These are phyloP conservation scores for Pseudevernia furfuracea DNA, from an alignment of 495 filamentous ascomycete species.

Conservation along the genomic window DNA sequence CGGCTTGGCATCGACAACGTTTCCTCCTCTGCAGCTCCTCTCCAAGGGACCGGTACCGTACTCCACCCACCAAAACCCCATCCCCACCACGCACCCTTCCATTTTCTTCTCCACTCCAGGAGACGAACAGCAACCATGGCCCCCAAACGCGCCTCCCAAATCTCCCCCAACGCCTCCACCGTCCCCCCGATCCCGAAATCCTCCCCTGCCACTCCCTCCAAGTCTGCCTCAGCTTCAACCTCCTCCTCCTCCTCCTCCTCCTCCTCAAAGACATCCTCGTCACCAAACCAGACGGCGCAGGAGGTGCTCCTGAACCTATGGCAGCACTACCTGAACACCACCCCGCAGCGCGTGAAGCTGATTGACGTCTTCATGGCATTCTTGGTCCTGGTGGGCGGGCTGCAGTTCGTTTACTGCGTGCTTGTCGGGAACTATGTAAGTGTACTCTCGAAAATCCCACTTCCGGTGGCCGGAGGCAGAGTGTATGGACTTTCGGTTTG, in stretches of 20 bases:
- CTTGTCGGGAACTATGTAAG: constrained; percentile 90
- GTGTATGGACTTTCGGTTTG: too few relatives aligned
- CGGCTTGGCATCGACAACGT: too few relatives aligned
- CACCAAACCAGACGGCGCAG: constrained; percentile 41
- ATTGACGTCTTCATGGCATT: constrained; percentile 90
- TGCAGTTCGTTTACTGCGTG: constrained; percentile 93
- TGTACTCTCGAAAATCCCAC: too few relatives aligned
- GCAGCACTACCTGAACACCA: constrained; percentile 67
- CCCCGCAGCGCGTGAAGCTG: constrained; percentile 85
- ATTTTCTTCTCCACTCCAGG: constrained; percentile 6
- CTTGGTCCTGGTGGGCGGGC: constrained; percentile 69
- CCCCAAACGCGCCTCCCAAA: constrained; percentile 41
- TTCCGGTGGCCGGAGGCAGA: too few relatives aligned
- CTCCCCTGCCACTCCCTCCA: too few relatives aligned
- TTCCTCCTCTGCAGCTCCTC: too few relatives aligned
- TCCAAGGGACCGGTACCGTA: too few relatives aligned
- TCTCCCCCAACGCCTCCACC: constrained; percentile 32
- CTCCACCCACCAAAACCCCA: too few relatives aligned
- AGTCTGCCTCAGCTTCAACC: constrained; percentile 18
- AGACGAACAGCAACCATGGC: constrained; percentile 37
- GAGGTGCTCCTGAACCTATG: constrained; percentile 52
- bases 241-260: constrained; percentile 33
- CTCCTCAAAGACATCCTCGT: constrained; percentile 42
- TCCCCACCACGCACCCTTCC: constrained; percentile 1
- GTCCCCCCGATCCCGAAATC: constrained; percentile 17